A percentile compares a stretch with the other conserved stretches of the same genome.
Conservation (phyloP, 1,284 basidiomycete species). For the Trametes pubescens region DNA sequence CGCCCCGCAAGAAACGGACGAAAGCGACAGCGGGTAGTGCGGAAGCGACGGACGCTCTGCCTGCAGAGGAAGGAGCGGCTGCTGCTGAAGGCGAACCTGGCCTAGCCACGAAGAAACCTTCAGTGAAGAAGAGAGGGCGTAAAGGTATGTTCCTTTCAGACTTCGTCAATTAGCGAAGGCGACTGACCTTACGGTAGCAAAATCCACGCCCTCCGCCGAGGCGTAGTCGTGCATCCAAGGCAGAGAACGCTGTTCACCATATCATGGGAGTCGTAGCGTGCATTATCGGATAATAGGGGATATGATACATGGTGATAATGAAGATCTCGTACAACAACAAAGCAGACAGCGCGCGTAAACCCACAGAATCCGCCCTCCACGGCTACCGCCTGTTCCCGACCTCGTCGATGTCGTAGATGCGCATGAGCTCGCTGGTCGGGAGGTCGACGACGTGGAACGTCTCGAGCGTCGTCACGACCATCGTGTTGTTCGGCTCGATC, state of each 20-base stretch:
- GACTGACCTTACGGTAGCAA: background rate
- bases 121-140: background rate
- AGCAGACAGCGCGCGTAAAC: background rate
- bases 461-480: constrained; percentile 28
- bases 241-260: background rate
- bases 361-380: background rate
- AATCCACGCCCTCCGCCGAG: background rate
- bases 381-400: constrained; percentile 28
- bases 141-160: background rate
- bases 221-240: background rate
- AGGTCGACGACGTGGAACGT: constrained; percentile 32
- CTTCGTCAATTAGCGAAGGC: background rate
- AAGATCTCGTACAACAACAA: constrained; percentile 17
- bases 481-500: constrained; percentile 26
- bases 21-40: background rate
- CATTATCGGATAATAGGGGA: constrained; percentile 10
- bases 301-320: constrained; percentile 17
- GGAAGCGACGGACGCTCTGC: background rate
- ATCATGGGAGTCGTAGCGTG: background rate
- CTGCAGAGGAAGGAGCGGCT: background rate
- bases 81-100: background rate
- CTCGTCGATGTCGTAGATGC: constrained; percentile 26
- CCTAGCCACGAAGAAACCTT: background rate
- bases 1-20: background rate
- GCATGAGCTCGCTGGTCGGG: constrained; percentile 21